Percentiles rank a stretch among this genome's conserved stretches.
Evolutionary conservation across 1,284 basidiomycete genomes (phyloP).

Genomic region (Rhizoctonia solani): DNA sequence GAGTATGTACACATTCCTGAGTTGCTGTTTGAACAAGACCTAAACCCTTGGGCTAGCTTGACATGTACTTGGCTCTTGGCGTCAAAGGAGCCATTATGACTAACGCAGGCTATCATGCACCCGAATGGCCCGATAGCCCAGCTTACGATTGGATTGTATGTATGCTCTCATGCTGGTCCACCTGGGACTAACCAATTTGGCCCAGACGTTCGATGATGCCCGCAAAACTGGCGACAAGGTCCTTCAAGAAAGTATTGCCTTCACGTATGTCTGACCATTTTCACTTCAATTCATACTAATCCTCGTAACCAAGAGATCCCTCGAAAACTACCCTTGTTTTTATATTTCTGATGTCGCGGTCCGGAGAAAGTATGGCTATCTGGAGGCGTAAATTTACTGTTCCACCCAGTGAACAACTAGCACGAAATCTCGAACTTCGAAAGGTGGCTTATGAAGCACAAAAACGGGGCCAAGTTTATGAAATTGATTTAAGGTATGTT

Average conservation of each 20-base stretch:
- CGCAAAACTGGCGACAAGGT: slow-evolving; percentile 36
- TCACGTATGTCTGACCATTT: slow-evolving; percentile 26
- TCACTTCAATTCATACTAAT: background rate
- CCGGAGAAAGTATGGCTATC: slow-evolving; percentile 37
- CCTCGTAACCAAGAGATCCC: slow-evolving; percentile 33
- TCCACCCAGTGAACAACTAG: slow-evolving; percentile 36
- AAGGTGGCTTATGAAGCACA: slow-evolving; percentile 3
- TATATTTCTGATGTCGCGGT: slow-evolving; percentile 37
- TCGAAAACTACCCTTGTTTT: slow-evolving; percentile 38
- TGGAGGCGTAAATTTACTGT: slow-evolving; percentile 37
- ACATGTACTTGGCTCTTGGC: slow-evolving; percentile 34
- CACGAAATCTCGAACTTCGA: slow-evolving; percentile 24
- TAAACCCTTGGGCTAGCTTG: slow-evolving; percentile 12
- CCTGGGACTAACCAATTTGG: background rate
- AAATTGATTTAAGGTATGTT: slow-evolving; percentile 15
- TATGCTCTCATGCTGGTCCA: too few relatives aligned
- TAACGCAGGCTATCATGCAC: slow-evolving; percentile 36
- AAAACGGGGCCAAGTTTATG: slow-evolving; percentile 1
- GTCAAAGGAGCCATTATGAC: slow-evolving; percentile 37
- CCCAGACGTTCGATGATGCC: slow-evolving; percentile 33
- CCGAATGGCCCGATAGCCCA: slow-evolving; percentile 25
- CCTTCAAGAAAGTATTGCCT: slow-evolving; percentile 39
- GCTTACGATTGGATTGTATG: slow-evolving; percentile 29
- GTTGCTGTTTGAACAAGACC: background rate
- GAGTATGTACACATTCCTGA: slow-evolving; percentile 32